Evolutionary conservation across 2,329 filamentous ascomycete species (phyloP).

Genomic region (Aspergillus jensenii): DNA sequence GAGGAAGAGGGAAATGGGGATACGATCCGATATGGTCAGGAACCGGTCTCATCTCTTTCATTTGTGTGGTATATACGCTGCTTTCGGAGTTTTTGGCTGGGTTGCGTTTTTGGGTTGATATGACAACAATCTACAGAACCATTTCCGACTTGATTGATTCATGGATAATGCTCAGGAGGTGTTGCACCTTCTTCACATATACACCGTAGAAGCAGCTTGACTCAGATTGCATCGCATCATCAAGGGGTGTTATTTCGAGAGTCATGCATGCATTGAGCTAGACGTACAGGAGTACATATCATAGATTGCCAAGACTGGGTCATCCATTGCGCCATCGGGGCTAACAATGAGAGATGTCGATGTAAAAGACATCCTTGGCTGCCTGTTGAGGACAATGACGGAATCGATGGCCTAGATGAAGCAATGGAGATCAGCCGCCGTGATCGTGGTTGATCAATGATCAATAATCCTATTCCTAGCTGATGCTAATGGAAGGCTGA

Average conservation of each 20-base stretch:
- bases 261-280: not conserved
- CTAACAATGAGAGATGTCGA: slow-evolving; percentile 1
- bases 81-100: slow-evolving; percentile 2
- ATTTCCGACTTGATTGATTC: not conserved
- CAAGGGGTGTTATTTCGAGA: not conserved
- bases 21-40: not conserved
- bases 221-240: not conserved
- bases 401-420: not conserved
- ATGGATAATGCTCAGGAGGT: not conserved
- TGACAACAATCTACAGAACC: not conserved
- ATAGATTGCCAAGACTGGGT: not conserved
- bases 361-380: not conserved
- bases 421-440: not conserved
- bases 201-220: not conserved
- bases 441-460: not conserved
- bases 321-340: slow-evolving; percentile 11
- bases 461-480: not conserved
- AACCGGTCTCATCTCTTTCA: not conserved
- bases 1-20: not conserved
- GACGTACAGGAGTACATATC: not conserved
- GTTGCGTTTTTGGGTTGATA: not conserved
- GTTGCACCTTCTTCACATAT: not conserved
- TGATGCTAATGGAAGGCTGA: not conserved
- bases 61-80: slow-evolving; percentile 5
- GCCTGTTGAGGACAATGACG: not conserved